Evolutionary conservation across 2,329 filamentous ascomycete species (phyloP).

Genomic region (Talaromyces sp.): DNA sequence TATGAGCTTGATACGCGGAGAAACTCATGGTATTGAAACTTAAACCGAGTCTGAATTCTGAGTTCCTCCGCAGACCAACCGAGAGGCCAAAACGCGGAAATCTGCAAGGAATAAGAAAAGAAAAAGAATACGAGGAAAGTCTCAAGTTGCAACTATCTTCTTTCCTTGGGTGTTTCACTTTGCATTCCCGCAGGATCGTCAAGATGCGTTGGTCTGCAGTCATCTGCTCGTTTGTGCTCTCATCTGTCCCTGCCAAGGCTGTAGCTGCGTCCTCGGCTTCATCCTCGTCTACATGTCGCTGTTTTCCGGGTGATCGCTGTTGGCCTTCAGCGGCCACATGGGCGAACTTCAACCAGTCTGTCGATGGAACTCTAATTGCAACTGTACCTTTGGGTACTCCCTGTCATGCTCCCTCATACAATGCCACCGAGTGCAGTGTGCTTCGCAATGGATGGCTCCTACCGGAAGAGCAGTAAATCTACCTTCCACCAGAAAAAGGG

Average conservation of each 20-base stretch:
- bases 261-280: background rate
- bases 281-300: constrained; percentile 16
- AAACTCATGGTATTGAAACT: background rate
- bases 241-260: background rate
- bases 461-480: constrained; percentile 2
- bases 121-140: background rate
- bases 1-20: background rate
- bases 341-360: constrained; percentile 35
- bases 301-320: constrained; percentile 30
- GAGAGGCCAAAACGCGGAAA: background rate
- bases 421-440: background rate
- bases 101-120: background rate
- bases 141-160: background rate
- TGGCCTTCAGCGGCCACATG: constrained; percentile 39
- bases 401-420: constrained; percentile 26
- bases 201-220: background rate
- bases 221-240: background rate
- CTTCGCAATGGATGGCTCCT: constrained; percentile 4
- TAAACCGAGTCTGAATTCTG: background rate
- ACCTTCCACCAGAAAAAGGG: no score
- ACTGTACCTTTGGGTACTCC: constrained; percentile 31
- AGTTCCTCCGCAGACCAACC: background rate
- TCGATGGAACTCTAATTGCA: constrained; percentile 36
- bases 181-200: background rate
- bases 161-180: background rate